phyloP scores from a whole-genome alignment of 2,329 filamentous ascomycete species.

The Epichloe gansuensis region DNA sequence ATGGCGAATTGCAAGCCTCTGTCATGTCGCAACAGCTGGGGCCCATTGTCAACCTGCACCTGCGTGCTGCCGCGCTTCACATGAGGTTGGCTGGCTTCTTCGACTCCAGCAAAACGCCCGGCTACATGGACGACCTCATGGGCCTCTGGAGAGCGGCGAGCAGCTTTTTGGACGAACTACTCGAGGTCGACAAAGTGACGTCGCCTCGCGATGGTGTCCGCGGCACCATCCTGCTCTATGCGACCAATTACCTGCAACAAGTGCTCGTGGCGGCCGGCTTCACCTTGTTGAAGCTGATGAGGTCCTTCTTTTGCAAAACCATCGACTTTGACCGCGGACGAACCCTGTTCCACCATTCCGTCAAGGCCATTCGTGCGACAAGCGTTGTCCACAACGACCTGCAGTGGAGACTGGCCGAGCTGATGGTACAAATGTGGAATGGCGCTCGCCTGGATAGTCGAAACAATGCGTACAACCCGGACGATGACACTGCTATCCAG shows the following conservation, averaged over 20 bases:
- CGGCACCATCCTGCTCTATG: slow-evolving; percentile 48
- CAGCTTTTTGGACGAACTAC: slow-evolving; percentile 53
- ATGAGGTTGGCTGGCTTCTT: slow-evolving; percentile 71
- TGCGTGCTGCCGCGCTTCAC: slow-evolving; percentile 61
- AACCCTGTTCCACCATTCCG: slow-evolving; percentile 56
- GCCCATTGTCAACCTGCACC: slow-evolving; percentile 49
- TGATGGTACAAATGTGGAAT: slow-evolving; percentile 84
- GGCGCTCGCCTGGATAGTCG: slow-evolving; percentile 42
- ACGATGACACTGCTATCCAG: slow-evolving; percentile 34
- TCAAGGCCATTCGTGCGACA: slow-evolving; percentile 56
- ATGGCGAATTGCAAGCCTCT: slow-evolving; percentile 47
- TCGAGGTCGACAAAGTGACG: slow-evolving; percentile 38
- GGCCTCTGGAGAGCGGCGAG: slow-evolving; percentile 61
- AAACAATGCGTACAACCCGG: slow-evolving; percentile 33
- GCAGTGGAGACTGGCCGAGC: slow-evolving; percentile 64
- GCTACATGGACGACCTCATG: slow-evolving; percentile 63
- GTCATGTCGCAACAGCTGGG: slow-evolving; percentile 46
- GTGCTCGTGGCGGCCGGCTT: slow-evolving; percentile 76
- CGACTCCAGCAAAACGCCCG: slow-evolving; percentile 57
- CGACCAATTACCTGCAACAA: slow-evolving; percentile 68
- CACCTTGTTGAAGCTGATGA: slow-evolving; percentile 64
- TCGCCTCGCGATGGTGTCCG: slow-evolving; percentile 31
- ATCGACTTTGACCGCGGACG: slow-evolving; percentile 57
- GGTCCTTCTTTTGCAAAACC: slow-evolving; percentile 61
- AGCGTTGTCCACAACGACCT: slow-evolving; percentile 69